Conservation (phyloP, 768 basidiomycete genomes). For the Cystobasidium ongulense region DNA sequence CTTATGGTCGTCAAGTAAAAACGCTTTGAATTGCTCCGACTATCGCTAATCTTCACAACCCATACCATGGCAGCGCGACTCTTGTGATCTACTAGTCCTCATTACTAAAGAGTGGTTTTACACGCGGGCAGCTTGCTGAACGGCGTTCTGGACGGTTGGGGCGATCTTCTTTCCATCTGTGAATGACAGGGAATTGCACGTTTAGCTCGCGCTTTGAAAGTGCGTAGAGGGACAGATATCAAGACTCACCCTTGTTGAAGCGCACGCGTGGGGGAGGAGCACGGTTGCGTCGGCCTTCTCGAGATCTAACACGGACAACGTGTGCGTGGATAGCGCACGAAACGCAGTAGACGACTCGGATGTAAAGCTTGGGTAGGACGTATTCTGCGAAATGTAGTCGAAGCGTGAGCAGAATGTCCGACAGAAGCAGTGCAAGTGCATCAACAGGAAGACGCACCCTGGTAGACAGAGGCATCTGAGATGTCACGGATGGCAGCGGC, state of each 20-base stretch:
- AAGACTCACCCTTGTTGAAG: conserved; percentile 57
- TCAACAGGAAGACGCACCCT: conserved; percentile 53
- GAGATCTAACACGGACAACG: conserved; percentile 95
- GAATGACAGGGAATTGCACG: not conserved
- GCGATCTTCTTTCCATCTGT: conserved; percentile 43
- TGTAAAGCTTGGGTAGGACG: conserved; percentile 36
- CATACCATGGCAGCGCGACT: not conserved
- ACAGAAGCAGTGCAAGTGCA: not conserved
- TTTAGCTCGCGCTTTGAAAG: conserved; percentile 31
- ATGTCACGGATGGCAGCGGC: conserved; percentile 96
- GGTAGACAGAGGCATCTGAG: conserved; percentile 88
- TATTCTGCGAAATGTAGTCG: conserved; percentile 24
- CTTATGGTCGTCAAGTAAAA: not conserved
- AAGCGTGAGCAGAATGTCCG: not conserved
- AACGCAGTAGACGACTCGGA: conserved; percentile 64
- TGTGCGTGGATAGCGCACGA: conserved; percentile 99
- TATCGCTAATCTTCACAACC: not conserved
- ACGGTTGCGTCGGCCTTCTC: conserved; percentile 92
- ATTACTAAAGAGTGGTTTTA: not conserved
- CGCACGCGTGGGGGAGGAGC: conserved; percentile 89
- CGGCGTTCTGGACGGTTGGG: conserved; percentile 21
- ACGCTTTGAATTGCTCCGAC: not conserved
- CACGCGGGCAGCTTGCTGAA: conserved; percentile 23
- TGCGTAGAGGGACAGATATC: not conserved
- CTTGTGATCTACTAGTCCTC: too few relatives aligned